Evolutionary conservation across 129 eudicot species (phyloP), one percentile per base, ranked within the genome.

Genomic region (Arctium lappa): DNA sequence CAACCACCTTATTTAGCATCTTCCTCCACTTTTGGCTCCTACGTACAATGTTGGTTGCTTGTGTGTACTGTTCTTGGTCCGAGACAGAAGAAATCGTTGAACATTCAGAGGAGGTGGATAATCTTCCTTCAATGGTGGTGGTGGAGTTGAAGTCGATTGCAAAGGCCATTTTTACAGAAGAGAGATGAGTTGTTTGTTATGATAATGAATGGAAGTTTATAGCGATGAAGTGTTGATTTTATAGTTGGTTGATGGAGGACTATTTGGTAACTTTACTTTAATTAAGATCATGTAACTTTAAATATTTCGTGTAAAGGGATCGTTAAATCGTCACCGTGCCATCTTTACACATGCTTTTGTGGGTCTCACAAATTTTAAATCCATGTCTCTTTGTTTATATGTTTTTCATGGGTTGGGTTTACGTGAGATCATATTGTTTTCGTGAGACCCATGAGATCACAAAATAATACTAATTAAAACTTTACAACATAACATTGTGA

Each of bases 261-360:
- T 13, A 9, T 80, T 37, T 33, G 27, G 77, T 80, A 71, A 71
- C 48, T 80, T 80, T 0, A 2, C 13, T 4, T 1, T n/a, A 16
- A 60, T 1, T n/a, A 60, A 60, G 29, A 60, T 60, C 9, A 60
- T 16, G 68, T 60, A 60, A 3, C 68, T 60, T 73, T 40, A 9
- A 22, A 39, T 22, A 18, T 8, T 73, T 38, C 62, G 34, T 40
- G 36, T 40, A 73, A 73, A 73, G 34, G 62, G 77, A 12, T 73
- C 3, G 0, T 66, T 7, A 40, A 0, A 22, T 40, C 62, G 36
- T 73, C 77, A 73, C 7, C 5, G 40, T 6, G 62, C 4, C 22
- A 73, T 73, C 77, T 73, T 73, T 73, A 73, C 77, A 73, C 60
- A 73, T 73, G 13, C 4, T 40, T n/a, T 40, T 6, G 8, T 72